Evolutionary conservation across 108 stramenopile species (phyloP).

Genomic region (Cyclotella atomus): DNA sequence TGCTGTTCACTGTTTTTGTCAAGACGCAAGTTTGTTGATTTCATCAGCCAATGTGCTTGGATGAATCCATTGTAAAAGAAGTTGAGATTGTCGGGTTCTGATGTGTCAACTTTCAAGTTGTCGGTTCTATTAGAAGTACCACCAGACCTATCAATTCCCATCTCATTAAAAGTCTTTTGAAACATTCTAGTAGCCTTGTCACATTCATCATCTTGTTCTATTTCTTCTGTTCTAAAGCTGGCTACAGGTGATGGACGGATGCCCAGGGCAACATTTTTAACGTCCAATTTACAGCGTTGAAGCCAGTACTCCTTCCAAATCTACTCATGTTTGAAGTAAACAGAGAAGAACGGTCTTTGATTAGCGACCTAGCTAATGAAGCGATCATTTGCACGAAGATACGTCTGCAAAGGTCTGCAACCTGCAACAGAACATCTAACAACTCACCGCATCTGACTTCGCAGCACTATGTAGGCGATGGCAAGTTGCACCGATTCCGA

Average conservation of each 20-base stretch:
- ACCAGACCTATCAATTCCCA: not conserved
- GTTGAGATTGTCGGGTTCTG: not conserved
- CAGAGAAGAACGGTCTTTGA: too few relatives aligned
- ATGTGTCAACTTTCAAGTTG: not conserved
- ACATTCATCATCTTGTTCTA: not conserved
- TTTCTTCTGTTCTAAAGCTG: not conserved
- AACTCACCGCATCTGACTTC: constrained; percentile 17
- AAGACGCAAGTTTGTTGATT: constrained; percentile 33
- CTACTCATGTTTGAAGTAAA: too few relatives aligned
- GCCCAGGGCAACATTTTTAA: not conserved
- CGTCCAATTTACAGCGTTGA: too few relatives aligned
- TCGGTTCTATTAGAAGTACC: not conserved
- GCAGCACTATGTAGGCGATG: constrained; percentile 12
- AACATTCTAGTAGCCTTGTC: not conserved
- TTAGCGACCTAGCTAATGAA: not conserved
- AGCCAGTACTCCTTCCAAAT: too few relatives aligned
- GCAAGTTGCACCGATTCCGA: constrained; percentile 28
- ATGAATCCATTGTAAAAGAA: constrained; percentile 20
- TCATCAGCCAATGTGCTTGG: constrained; percentile 30
- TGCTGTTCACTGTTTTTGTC: not conserved
- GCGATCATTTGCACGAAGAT: not conserved
- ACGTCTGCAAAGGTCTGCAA: not conserved
- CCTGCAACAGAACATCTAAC: not conserved
- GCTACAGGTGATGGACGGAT: not conserved
- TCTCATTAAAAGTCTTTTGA: not conserved